phyloP scores from a whole-genome alignment of 345 rosid genomes.

The Eucalyptus albens region DNA sequence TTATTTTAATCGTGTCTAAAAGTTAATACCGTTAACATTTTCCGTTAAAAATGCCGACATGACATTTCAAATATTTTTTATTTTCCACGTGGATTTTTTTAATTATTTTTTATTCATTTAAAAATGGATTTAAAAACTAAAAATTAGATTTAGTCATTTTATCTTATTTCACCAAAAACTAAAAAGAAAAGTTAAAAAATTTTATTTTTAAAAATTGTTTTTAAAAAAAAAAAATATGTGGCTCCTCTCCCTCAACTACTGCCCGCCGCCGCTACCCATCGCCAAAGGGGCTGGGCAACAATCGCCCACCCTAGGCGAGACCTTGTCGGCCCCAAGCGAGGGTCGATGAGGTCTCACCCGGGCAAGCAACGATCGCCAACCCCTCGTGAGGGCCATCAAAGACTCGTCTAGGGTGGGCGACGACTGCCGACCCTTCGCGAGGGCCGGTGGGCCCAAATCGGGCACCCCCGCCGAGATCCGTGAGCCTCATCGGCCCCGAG shows the following conservation, averaged over 20 bases:
- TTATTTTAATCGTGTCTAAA: accelerated
- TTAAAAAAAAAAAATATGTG: accelerated
- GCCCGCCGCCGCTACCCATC: accelerated
- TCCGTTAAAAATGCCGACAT: accelerated
- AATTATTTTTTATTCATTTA: too few species aligned
- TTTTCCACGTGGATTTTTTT: too few species aligned
- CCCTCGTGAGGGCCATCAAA: accelerated
- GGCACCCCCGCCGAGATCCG: accelerated
- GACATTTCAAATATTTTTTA: accelerated
- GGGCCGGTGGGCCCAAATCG: accelerated
- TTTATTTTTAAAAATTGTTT: too few species aligned
- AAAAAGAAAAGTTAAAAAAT: too few species aligned
- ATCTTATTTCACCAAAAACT: too few species aligned
- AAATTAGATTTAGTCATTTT: too few species aligned
- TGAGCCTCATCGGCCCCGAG: accelerated
- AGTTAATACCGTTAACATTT: too few species aligned
- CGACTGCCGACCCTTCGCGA: accelerated
- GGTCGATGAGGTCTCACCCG: accelerated
- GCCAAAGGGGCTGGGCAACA: accelerated
- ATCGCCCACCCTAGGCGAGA: too few species aligned
- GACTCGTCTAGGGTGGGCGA: accelerated
- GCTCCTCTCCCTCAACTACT: accelerated
- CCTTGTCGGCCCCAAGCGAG: too few species aligned
- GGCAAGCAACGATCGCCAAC: accelerated
- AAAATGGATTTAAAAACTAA: too few species aligned